Evolutionary conservation across 768 basidiomycete genomes (phyloP).

Genomic region (Mrakia gelida): DNA sequence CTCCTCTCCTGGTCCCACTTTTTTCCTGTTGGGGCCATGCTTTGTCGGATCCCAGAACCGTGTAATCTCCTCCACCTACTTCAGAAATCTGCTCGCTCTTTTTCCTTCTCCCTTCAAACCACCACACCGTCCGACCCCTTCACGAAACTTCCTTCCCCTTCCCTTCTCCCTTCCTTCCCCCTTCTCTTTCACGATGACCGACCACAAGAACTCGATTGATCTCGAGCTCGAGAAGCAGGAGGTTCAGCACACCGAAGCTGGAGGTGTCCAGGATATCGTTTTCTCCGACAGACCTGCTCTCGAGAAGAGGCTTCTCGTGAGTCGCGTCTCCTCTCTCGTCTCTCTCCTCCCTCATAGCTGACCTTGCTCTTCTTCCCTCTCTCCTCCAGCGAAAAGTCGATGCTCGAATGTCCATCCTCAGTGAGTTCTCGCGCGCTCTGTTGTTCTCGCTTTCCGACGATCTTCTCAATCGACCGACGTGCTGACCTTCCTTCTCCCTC

Average conservation of each 20-base stretch:
- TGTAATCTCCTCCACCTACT: too few species aligned
- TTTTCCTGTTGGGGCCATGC: background rate
- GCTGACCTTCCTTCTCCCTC: background rate
- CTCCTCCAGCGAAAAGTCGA: conserved; percentile 10
- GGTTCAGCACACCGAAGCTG: background rate
- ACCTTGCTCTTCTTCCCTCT: background rate
- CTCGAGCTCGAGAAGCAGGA: background rate
- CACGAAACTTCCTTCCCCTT: background rate
- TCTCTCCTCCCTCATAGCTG: background rate
- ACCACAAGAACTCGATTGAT: background rate
- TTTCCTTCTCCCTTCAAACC: background rate
- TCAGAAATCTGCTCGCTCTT: background rate
- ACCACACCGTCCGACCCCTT: background rate
- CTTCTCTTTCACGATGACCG: background rate
- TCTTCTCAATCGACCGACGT: background rate
- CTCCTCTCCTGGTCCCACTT: background rate
- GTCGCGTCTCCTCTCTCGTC: background rate
- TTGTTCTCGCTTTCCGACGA: background rate
- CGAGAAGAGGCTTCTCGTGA: background rate
- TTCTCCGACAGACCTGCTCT: conserved; percentile 3
- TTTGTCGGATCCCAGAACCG: too few species aligned
- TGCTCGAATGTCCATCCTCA: conserved; percentile 3
- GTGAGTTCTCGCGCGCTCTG: background rate
- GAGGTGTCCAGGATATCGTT: background rate
- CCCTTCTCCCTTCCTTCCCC: background rate